Conservation (phyloP, 2,329 filamentous ascomycete genomes). For the Hypomyces rosellus region DNA sequence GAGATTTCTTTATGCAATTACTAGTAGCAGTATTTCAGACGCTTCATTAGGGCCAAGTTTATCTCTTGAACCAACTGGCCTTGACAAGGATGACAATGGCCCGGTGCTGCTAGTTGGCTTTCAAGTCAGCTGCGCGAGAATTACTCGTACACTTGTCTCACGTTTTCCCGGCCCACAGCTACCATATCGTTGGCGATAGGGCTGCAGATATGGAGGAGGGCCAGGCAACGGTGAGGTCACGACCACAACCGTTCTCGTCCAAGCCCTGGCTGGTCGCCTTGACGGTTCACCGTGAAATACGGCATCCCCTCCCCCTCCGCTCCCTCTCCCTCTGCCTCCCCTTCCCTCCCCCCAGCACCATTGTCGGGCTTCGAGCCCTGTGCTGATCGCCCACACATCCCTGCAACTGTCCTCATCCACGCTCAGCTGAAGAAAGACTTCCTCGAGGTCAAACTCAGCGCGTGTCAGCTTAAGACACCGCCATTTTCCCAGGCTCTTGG, state of each 20-base stretch:
- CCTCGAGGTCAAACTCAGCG: too few relatives aligned
- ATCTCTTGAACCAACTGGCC: neutral
- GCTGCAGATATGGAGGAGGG: neutral
- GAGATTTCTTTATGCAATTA: constrained; percentile 24
- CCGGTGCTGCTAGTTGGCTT: neutral
- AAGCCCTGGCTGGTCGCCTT: too few relatives aligned
- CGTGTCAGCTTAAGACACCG: constrained; percentile 5
- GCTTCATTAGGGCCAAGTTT: constrained; percentile 3
- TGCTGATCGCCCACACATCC: constrained; percentile 6
- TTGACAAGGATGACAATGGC: constrained; percentile 1
- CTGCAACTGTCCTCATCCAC: constrained; percentile 3
- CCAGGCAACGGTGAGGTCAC: too few relatives aligned
- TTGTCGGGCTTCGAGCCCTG: neutral
- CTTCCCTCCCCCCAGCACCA: too few relatives aligned
- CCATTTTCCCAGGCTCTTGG: neutral
- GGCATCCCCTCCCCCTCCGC: too few relatives aligned
- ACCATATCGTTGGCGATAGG: neutral
- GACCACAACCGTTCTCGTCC: too few relatives aligned
- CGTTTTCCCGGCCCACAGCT: neutral
- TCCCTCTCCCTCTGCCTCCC: too few relatives aligned
- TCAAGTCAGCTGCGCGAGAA: too few relatives aligned
- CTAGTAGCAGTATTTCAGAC: constrained; percentile 8
- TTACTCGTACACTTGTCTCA: neutral
- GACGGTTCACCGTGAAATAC: too few relatives aligned
- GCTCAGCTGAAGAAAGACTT: constrained; percentile 6